Evolutionary conservation across 2,329 filamentous ascomycete species (phyloP).

Genomic region (Fusarium chlamydosporum): DNA sequence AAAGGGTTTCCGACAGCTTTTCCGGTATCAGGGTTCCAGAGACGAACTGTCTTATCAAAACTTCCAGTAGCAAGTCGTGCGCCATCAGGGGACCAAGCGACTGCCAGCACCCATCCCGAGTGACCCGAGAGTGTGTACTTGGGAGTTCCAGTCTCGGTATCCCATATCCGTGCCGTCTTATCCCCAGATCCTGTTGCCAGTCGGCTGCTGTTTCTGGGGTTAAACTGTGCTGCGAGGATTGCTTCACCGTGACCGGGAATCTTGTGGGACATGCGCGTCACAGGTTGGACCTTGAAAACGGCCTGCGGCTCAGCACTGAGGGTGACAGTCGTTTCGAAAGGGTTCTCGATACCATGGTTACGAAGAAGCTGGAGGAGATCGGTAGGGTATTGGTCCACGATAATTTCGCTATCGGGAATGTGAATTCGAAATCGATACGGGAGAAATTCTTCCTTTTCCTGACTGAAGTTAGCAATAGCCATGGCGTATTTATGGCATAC

Average conservation of each 20-base stretch:
- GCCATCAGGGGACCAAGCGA: slow-evolving; percentile 89
- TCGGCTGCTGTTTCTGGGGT: slow-evolving; percentile 79
- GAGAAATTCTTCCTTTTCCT: slow-evolving; percentile 71
- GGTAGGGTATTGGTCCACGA: slow-evolving; percentile 69
- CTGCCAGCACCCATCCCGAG: slow-evolving; percentile 86
- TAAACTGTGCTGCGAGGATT: slow-evolving; percentile 89
- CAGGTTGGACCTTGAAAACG: slow-evolving; percentile 92
- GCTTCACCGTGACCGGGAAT: slow-evolving; percentile 94
- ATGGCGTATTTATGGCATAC: slow-evolving; percentile 33
- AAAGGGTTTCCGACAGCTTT: slow-evolving; percentile 76
- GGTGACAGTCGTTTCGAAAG: slow-evolving; percentile 68
- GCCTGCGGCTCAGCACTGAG: slow-evolving; percentile 83
- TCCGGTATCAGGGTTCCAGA: slow-evolving; percentile 90
- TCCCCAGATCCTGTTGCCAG: slow-evolving; percentile 93
- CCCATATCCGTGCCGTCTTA: slow-evolving; percentile 92
- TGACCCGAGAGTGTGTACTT: slow-evolving; percentile 89
- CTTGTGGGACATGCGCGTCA: slow-evolving; percentile 88
- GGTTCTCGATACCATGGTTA: slow-evolving; percentile 69
- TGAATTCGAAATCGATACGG: slow-evolving; percentile 74
- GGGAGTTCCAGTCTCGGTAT: slow-evolving; percentile 93
- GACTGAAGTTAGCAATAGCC: slow-evolving; percentile 20
- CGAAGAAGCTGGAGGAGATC: slow-evolving; percentile 69
- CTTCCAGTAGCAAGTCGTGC: slow-evolving; percentile 86
- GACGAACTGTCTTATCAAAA: slow-evolving; percentile 91
- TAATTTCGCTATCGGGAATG: slow-evolving; percentile 66